Percentiles rank a stretch among this genome's conserved stretches.
Evolutionary conservation across 305 asterid species (phyloP).

Genomic region (Fraxinus paxiana): DNA sequence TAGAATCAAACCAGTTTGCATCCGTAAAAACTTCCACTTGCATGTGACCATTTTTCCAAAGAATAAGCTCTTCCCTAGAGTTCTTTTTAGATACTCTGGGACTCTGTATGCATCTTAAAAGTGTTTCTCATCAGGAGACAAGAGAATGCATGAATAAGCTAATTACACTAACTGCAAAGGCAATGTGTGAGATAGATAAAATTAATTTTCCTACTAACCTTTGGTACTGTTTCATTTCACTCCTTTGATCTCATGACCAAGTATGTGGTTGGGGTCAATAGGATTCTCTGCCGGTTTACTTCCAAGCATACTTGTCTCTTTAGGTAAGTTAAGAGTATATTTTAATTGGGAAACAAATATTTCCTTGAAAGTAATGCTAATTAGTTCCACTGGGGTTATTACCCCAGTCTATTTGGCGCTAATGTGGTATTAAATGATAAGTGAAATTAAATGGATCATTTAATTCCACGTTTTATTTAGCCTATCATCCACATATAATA

Average conservation of each 20-base stretch:
- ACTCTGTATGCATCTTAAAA: background rate
- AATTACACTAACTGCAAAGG: background rate
- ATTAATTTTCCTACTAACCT: background rate
- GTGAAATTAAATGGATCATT: too few relatives aligned
- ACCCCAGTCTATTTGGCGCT: background rate
- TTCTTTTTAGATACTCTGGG: background rate
- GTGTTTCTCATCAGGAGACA: background rate
- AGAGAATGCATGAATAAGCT: background rate
- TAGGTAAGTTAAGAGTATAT: background rate
- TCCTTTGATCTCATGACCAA: background rate
- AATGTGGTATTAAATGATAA: background rate
- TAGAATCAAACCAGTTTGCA: background rate
- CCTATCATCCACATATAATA: too few relatives aligned
- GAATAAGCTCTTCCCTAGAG: background rate
- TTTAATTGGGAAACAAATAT: background rate
- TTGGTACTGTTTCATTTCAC: background rate
- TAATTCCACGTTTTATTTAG: background rate
- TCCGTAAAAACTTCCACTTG: background rate
- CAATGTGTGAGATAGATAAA: background rate
- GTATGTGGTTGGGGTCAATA: background rate
- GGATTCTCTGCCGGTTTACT: background rate
- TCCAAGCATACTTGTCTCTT: background rate
- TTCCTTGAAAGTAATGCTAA: background rate
- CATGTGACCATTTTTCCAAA: background rate
- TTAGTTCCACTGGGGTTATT: background rate